Percentiles rank a stretch among this genome's conserved stretches.
Conservation (phyloP, 2,329 filamentous ascomycete genomes). For the Graphilbum sp. region DNA sequence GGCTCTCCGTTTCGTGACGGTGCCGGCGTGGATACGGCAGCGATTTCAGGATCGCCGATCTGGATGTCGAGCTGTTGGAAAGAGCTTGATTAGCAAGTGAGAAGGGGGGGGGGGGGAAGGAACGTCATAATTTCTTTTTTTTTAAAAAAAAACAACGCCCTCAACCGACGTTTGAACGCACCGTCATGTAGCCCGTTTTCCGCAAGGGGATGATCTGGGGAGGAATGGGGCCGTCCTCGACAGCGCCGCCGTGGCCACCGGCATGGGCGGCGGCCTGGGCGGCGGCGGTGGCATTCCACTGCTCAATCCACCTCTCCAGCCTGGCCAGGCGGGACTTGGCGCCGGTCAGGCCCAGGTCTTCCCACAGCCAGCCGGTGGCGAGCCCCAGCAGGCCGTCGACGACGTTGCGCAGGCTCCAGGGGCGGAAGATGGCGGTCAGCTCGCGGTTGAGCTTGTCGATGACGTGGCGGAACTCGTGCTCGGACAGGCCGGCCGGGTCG, state of each 20-base stretch:
- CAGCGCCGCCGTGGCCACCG: background rate
- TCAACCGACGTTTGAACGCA: too few species aligned
- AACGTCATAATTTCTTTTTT: background rate
- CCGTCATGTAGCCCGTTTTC: constrained; percentile 13
- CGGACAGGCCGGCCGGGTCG: constrained; percentile 63
- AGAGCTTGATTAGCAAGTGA: background rate
- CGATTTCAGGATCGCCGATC: constrained; percentile 12
- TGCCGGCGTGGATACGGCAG: constrained; percentile 9
- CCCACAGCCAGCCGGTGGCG: constrained; percentile 86
- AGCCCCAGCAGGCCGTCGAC: constrained; percentile 66
- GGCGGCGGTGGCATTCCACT: constrained; percentile 66
- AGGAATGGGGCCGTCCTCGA: constrained; percentile 6
- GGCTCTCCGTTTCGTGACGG: constrained; percentile 4
- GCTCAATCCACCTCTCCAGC: constrained; percentile 68
- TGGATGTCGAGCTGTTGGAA: constrained; percentile 13
- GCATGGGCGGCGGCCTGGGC: constrained; percentile 16
- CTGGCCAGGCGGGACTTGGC: constrained; percentile 54
- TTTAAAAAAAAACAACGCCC: too few species aligned
- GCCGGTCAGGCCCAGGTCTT: constrained; percentile 65
- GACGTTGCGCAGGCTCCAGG: constrained; percentile 60
- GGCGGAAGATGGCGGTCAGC: constrained; percentile 62
- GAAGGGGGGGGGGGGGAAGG: background rate
- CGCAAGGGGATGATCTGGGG: constrained; percentile 12
- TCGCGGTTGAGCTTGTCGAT: constrained; percentile 70
- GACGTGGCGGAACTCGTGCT: constrained; percentile 71